These are phyloP conservation scores for Cladorrhinum sp. DNA, from an alignment of 2,329 filamentous ascomycete genomes.

Conservation along the genomic window DNA sequence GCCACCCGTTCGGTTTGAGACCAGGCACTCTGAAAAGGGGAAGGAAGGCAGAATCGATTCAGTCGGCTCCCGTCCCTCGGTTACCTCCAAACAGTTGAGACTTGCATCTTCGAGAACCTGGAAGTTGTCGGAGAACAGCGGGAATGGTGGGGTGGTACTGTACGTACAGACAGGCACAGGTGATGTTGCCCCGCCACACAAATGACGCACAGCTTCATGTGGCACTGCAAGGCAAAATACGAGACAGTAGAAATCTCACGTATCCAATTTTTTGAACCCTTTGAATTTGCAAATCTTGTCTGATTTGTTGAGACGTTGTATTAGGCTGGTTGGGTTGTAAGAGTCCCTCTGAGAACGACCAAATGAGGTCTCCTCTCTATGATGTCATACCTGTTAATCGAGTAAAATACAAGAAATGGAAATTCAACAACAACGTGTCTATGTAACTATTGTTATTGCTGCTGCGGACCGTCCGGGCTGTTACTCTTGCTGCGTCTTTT, in stretches of 20 bases:
- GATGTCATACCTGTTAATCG: neutral
- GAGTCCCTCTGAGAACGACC: neutral
- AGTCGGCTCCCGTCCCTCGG: neutral
- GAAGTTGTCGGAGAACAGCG: neutral
- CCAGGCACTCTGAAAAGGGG: neutral
- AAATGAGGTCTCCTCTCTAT: neutral
- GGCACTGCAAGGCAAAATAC: neutral
- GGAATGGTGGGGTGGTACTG: neutral
- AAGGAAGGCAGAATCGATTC: too few species aligned
- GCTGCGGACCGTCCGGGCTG: neutral
- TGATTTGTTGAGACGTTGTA: neutral
- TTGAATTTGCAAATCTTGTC: neutral
- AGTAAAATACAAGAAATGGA: too few species aligned
- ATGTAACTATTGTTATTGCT: neutral
- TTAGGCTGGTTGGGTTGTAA: constrained; percentile 1
- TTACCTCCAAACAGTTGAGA: neutral
- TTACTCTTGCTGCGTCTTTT: neutral
- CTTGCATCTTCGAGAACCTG: neutral
- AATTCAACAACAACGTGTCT: too few species aligned
- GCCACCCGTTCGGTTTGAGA: neutral
- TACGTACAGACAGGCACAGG: neutral
- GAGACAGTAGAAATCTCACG: neutral
- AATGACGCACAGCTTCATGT: constrained; percentile 7
- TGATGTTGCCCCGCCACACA: constrained; percentile 3
- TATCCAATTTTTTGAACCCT: neutral